Evolutionary conservation across 345 rosid species (phyloP).

Genomic region (thale cress (Arabidopsis thaliana)): TAIR10.1 NC_003076.8:288001-288500

Average conservation of each 20-base stretch:
- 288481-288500: too few species aligned
- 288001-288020: not conserved
- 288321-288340: conserved; percentile 21
- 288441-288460: not conserved
- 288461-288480: not conserved
- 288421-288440: not conserved
- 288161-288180: not conserved
- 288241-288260: not conserved
- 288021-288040: not conserved
- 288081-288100: conserved; percentile 2
- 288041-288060: not conserved
- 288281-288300: not conserved
- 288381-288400: not conserved
- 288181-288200: not conserved
- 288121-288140: not conserved
- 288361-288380: not conserved
- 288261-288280: not conserved
- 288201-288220: not conserved
- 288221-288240: not conserved
- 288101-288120: not conserved
- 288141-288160: not conserved
- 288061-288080: not conserved
- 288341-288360: conserved; percentile 6
- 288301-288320: conserved; percentile 4
- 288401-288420: not conserved